These are phyloP conservation scores for Ceratobasidium sp. DNA, from an alignment of 1,284 basidiomycete genomes.

Conservation along the genomic window DNA sequence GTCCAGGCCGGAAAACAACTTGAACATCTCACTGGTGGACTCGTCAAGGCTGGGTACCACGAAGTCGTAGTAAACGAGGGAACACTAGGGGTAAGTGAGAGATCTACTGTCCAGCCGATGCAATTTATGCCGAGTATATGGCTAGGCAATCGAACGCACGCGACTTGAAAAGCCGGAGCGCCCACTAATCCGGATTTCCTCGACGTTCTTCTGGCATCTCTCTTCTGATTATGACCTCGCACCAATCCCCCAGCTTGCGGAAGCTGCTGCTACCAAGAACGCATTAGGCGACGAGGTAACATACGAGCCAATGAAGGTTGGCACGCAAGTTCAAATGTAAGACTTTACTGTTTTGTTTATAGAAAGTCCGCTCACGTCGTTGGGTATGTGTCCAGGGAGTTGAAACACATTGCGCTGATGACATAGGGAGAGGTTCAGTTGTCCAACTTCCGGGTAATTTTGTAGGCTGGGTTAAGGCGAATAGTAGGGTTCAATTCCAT, in stretches of 20 bases:
- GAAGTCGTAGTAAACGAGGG: conserved; percentile 89
- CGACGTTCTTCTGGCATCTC: conserved; percentile 95
- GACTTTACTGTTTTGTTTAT: conserved; percentile 53
- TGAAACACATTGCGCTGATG: conserved; percentile 86
- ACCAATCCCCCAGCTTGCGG: conserved; percentile 70
- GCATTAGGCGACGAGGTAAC: conserved; percentile 59
- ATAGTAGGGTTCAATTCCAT: no score
- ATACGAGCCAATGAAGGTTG: conserved; percentile 86
- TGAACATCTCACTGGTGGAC: conserved; percentile 87
- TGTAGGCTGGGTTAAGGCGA: no score
- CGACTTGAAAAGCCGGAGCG: conserved; percentile 73
- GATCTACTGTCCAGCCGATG: neutral
- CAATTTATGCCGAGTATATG: neutral
- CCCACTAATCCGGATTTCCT: conserved; percentile 91
- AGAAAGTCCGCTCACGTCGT: neutral
- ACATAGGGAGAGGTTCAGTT: conserved; percentile 57
- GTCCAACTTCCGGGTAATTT: no score
- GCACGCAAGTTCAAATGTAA: conserved; percentile 86
- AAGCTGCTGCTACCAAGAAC: conserved; percentile 61
- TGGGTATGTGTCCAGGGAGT: conserved; percentile 63
- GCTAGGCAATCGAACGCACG: conserved; percentile 75
- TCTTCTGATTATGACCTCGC: conserved; percentile 83
- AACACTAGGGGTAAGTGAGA: conserved; percentile 72
- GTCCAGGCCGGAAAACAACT: conserved; percentile 93
- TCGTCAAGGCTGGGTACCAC: conserved; percentile 92